These are phyloP conservation scores for Nasturtium officinale DNA, from an alignment of 345 rosid species.

Conservation along the genomic window DNA sequence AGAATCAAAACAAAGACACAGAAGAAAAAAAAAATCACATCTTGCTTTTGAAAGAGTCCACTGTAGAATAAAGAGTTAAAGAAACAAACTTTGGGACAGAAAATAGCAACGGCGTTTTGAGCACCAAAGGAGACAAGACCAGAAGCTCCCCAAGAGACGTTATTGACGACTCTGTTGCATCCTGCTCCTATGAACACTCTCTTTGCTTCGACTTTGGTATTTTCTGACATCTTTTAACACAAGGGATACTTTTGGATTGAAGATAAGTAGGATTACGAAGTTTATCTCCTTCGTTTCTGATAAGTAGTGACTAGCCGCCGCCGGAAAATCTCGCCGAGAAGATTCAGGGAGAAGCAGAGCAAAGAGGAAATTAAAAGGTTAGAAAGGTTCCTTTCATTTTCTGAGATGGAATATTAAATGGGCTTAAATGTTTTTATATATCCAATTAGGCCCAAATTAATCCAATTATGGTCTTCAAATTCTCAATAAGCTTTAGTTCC, in stretches of 20 bases:
- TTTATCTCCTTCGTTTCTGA: not conserved
- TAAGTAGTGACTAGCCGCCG: not conserved
- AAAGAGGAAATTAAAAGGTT: not conserved
- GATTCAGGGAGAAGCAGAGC: slow-evolving; percentile 14
- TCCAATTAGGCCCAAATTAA: slow-evolving; percentile 1
- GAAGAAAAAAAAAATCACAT: not conserved
- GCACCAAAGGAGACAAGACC: slow-evolving; percentile 80
- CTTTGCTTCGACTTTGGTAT: slow-evolving; percentile 49
- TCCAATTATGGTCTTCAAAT: not conserved
- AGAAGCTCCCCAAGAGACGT: slow-evolving; percentile 90
- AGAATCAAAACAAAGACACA: not conserved
- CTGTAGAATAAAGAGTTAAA: not conserved
- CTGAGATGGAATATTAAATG: not conserved
- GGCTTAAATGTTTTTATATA: not conserved
- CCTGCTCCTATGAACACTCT: slow-evolving; percentile 86
- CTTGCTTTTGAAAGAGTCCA: not conserved
- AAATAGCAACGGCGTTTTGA: slow-evolving; percentile 82
- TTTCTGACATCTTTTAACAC: slow-evolving; percentile 20
- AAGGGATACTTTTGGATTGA: too few relatives aligned
- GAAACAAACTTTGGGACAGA: slow-evolving; percentile 65
- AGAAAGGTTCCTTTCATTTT: not conserved
- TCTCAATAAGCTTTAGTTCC: too few relatives aligned
- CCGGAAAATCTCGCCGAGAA: slow-evolving; percentile 20
- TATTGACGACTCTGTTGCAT: slow-evolving; percentile 87
- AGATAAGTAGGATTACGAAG: not conserved